Base-by-base conservation (phyloP, 306 rosid genomes). In the Trifolium repens region DNA sequence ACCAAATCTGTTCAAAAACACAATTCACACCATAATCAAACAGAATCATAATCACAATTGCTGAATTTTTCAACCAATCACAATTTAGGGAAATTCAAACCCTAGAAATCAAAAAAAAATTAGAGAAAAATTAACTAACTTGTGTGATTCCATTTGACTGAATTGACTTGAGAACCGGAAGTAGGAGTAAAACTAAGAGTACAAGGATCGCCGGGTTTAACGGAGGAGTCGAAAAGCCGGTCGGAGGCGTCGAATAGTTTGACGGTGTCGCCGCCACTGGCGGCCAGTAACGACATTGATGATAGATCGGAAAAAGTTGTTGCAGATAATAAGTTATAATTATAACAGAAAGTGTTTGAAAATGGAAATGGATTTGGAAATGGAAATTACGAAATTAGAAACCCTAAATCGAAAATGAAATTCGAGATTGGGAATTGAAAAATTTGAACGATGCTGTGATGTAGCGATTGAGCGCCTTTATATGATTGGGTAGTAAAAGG, bases 61-160 rank as follows among this genome's bases (percentile, higher is more conserved):
- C 24, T 22, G 24, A 22, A 22, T 22, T 22, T 22, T 22, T 22
- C 24, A 22, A 22, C 24, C 24, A 1, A 22, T 1, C 16, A 63
- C 27, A 53, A 22, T 27, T 67, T 17, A 57, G 11, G 79, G 14
- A 75, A 78, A 80, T 57, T 64, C 60, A 63, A 74, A 58, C 72
- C 79, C 69, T 69, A 44, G 9, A 32, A 75, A 62, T 9, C 14
- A 39, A 59, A 0, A 22, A 59, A 19, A 66, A 40, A 5, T 4
- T 35, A 27, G 47, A 57, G 22, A 37, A 3, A 71, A 49, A 64
- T 67, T 16, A 54, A 90, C 88, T 89, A 37, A 96, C 99, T 96
- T 46, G 99, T 92, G 80, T 96, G 99, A 83, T 92, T 92, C 99
- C 99, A 96, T 79, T 90, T 96, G 63, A 96, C 88, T 30, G 97